These are phyloP conservation scores for Dendrobium huoshanense DNA, from an alignment of 106 monocot genomes.

Conservation along the genomic window DNA sequence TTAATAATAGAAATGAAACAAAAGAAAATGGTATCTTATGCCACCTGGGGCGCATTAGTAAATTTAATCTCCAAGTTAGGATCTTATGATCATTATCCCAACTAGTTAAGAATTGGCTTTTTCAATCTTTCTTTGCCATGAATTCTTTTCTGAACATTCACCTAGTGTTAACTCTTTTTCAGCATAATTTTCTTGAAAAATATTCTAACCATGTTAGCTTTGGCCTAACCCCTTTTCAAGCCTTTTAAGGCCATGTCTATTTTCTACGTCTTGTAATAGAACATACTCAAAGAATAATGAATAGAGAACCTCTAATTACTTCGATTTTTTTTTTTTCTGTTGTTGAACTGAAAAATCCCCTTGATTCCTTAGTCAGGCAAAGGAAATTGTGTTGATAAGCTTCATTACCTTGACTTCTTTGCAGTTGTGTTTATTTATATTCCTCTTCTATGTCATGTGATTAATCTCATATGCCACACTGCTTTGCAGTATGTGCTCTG, in stretches of 20 bases:
- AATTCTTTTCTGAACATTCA: neutral
- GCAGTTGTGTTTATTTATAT: neutral
- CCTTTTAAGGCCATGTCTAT: neutral
- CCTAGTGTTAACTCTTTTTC: neutral
- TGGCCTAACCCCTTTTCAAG: neutral
- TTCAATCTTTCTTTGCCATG: neutral
- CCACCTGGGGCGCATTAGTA: neutral
- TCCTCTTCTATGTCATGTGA: neutral
- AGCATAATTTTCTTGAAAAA: neutral
- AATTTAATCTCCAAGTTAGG: neutral
- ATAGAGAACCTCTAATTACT: neutral
- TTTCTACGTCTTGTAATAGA: neutral
- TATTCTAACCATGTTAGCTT: neutral
- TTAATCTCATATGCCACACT: conserved; percentile 4
- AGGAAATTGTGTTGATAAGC: neutral
- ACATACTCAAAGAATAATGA: neutral
- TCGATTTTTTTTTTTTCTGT: neutral
- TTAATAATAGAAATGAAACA: neutral
- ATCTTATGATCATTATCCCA: neutral
- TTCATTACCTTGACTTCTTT: neutral
- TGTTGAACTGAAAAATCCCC: neutral
- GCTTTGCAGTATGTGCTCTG: conserved; percentile 61
- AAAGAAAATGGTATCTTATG: neutral
- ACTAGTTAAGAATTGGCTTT: neutral
- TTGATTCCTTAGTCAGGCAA: neutral